Base-by-base conservation (phyloP, 768 basidiomycete species). In the Chlorophyllum brunneum region DNA sequence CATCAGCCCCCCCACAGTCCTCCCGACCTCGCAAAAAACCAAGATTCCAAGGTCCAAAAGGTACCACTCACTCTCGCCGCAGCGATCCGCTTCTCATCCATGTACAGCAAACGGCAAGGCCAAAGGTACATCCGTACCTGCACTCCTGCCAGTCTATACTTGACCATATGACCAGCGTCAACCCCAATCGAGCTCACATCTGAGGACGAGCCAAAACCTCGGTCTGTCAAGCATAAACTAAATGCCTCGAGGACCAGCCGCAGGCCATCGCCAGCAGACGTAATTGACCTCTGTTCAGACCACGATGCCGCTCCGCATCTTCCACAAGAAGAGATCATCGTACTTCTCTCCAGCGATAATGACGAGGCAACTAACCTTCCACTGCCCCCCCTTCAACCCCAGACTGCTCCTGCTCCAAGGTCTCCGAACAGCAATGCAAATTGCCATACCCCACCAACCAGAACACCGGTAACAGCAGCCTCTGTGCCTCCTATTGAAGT, bases 231-330 rank as follows among this genome's bases (percentile, higher is more conserved):
- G 54, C 31, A 33, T 47, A 24, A 41, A 37, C 29, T 54, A 47
- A 53, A 37, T 26, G 9, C 20, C 33, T 33, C 42, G 30, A 36
- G 40, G 31, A 31, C 13, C 26, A 33, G 29, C 26, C 31, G 52
- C 22, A 41, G 10, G 15, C 24, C 31, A 16, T 15, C 20, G 11
- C 11, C 40, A 1, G 20, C 54, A 2, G 48, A 58, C 30, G 37
- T 65, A 6, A 65, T 65, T 26, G 55, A 65, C 47, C 49, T 65
- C 22, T 65, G 64, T 46, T 63, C 63, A 7, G 63, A 62, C 29
- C 47, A 54, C 11, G 54, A 59, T n/a, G 23, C 15, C 10, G 31
- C 30, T 15, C 27, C 37, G n/a, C 36, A 31, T 23, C 24, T 24
- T 8, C 44, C 37, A 6, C 38, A 50, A 20, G 51, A 48, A n/a